Evolutionary conservation across 148 eudicot genomes (phyloP).

Genomic region (Rhododendron henanense): DNA sequence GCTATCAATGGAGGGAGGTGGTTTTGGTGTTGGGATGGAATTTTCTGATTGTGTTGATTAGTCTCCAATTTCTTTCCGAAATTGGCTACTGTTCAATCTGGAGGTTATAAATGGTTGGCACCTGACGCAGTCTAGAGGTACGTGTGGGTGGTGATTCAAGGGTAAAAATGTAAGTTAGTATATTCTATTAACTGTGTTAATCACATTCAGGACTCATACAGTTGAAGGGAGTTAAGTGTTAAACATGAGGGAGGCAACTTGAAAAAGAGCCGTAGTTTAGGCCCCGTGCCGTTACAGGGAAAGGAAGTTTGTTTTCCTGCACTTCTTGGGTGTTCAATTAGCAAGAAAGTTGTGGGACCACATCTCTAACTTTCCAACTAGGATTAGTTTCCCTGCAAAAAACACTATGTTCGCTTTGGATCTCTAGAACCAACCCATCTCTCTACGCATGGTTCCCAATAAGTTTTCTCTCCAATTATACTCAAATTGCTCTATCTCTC

Average conservation of each 20-base stretch:
- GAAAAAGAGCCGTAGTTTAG: neutral
- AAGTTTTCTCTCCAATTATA: no score
- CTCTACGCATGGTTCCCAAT: no score
- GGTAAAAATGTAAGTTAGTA: neutral
- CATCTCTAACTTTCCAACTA: neutral
- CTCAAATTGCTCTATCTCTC: no score
- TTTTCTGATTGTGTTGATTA: no score
- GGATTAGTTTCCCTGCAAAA: neutral
- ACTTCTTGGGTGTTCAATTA: no score
- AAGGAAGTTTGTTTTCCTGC: no score
- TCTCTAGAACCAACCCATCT: no score
- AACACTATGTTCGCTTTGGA: neutral
- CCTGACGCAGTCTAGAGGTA: neutral
- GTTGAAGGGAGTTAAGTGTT: neutral
- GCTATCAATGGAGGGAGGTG: neutral
- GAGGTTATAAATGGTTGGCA: neutral
- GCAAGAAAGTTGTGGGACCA: neutral
- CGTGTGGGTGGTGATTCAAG: neutral
- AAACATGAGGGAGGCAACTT: neutral
- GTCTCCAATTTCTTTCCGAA: neutral
- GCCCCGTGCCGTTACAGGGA: no score
- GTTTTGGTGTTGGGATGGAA: neutral
- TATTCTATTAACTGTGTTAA: neutral
- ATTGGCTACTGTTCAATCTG: neutral
- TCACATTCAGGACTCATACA: neutral